Evolutionary conservation across 345 rosid genomes (phyloP).

Genomic region (Zanthoxylum bungeanum): DNA sequence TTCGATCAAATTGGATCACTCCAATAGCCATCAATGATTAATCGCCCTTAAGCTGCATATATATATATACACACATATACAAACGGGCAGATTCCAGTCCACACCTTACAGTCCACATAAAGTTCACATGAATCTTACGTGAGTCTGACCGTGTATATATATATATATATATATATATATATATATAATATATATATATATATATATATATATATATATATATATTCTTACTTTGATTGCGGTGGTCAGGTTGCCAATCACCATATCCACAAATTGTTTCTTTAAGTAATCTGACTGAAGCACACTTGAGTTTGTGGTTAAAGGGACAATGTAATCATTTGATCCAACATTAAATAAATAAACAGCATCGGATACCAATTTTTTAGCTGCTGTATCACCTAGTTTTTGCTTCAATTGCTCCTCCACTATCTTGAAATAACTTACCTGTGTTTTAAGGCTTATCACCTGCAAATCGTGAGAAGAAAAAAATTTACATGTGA

Average conservation of each 20-base stretch:
- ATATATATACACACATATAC: too few relatives aligned
- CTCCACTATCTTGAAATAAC: conserved; percentile 31
- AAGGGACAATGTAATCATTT: conserved; percentile 8
- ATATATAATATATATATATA: too few relatives aligned
- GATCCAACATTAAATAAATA: conserved; percentile 38
- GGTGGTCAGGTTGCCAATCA: conserved; percentile 11
- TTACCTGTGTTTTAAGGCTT: conserved; percentile 33
- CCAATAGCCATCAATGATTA: too few relatives aligned
- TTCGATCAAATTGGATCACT: too few relatives aligned
- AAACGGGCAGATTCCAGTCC: too few relatives aligned
- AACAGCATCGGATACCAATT: conserved; percentile 35
- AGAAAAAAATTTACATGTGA: neutral
- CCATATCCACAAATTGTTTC: conserved; percentile 6
- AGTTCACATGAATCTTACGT: too few relatives aligned
- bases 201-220: too few relatives aligned
- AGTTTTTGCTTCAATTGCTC: conserved; percentile 25
- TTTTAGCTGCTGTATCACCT: conserved; percentile 31
- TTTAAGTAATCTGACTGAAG: neutral
- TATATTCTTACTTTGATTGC: conserved; percentile 3
- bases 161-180: too few relatives aligned
- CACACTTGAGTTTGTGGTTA: neutral
- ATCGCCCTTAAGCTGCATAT: too few relatives aligned
- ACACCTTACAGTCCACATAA: too few relatives aligned
- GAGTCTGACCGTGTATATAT: too few relatives aligned
- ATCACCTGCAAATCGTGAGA: conserved; percentile 30